A percentile compares a stretch with the other conserved stretches of the same genome.
Evolutionary conservation across 2,329 filamentous ascomycete genomes (phyloP).

Genomic region (Aureobasidium sp.): DNA sequence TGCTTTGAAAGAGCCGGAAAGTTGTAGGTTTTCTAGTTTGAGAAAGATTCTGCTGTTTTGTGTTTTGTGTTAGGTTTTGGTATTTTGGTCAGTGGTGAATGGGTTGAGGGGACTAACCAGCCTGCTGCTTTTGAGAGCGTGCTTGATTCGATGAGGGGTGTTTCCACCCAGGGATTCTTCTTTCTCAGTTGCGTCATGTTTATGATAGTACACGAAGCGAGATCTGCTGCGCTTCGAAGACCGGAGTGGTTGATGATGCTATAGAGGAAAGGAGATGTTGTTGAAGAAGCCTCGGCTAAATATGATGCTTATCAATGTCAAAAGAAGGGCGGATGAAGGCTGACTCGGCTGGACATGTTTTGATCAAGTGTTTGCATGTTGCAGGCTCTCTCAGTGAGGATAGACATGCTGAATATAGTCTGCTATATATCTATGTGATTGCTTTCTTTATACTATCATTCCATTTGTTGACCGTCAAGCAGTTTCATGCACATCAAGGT

Average conservation of each 20-base stretch:
- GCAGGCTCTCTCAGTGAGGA: not conserved
- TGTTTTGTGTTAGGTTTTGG: slow-evolving; percentile 19
- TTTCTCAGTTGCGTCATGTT: not conserved
- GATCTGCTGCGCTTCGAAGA: not conserved
- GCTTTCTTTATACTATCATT: not conserved
- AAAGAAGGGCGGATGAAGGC: not conserved
- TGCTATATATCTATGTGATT: too few species aligned
- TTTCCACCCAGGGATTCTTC: slow-evolving; percentile 58
- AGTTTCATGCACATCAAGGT: not conserved
- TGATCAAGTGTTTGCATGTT: not conserved
- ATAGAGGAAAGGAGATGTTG: not conserved
- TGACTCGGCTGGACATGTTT: not conserved
- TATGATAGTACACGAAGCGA: too few species aligned
- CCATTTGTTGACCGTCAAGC: not conserved
- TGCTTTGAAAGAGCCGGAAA: slow-evolving; percentile 76
- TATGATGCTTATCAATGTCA: not conserved
- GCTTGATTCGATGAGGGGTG: slow-evolving; percentile 61
- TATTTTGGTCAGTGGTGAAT: not conserved
- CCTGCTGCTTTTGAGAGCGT: slow-evolving; percentile 63
- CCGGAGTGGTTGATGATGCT: not conserved
- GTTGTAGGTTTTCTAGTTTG: slow-evolving; percentile 80
- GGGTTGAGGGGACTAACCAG: slow-evolving; percentile 48
- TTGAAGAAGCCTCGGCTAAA: slow-evolving; percentile 7
- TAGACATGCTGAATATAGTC: too few species aligned
- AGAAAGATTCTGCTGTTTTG: slow-evolving; percentile 64